phyloP scores from a whole-genome alignment of 1,284 basidiomycete species.

The Cutaneotrichosporon daszewskae region DNA sequence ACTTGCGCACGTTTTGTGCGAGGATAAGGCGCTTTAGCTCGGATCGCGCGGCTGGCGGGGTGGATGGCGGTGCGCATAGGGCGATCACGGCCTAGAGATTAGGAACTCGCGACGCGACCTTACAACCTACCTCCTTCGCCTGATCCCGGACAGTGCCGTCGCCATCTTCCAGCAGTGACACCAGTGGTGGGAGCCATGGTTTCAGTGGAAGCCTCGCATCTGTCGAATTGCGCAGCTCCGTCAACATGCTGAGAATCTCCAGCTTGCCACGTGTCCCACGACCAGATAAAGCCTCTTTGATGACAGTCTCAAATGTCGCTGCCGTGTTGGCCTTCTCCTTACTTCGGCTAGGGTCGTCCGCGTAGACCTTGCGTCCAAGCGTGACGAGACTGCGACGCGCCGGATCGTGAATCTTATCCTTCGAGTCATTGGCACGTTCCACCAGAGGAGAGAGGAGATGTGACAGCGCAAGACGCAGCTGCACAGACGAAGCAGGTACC shows the following conservation, averaged over 20 bases:
- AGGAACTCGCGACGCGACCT: background rate
- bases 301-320: constrained; percentile 65
- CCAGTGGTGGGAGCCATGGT: constrained; percentile 71
- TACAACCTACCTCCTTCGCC: constrained; percentile 53
- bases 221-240: constrained; percentile 59
- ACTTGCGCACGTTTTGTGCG: constrained; percentile 77
- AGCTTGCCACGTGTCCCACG: constrained; percentile 65
- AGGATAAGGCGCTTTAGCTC: constrained; percentile 89
- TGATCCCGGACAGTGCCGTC: constrained; percentile 84
- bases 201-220: constrained; percentile 78
- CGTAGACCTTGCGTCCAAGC: constrained; percentile 29
- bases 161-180: constrained; percentile 80
- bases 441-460: constrained; percentile 35
- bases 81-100: constrained; percentile 62
- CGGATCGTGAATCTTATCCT: constrained; percentile 36
- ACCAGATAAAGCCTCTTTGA: constrained; percentile 66
- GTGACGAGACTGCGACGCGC: constrained; percentile 26
- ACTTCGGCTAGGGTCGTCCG: constrained; percentile 48
- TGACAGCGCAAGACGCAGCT: constrained; percentile 26
- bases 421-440: constrained; percentile 43
- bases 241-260: constrained; percentile 39
- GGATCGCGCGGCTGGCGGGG: constrained; percentile 76
- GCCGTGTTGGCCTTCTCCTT: constrained; percentile 72
- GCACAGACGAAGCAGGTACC: constrained; percentile 16
- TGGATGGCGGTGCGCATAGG: constrained; percentile 73